Evolutionary conservation across 768 basidiomycete genomes (phyloP).

Genomic region (Mycena sanguinolenta): DNA sequence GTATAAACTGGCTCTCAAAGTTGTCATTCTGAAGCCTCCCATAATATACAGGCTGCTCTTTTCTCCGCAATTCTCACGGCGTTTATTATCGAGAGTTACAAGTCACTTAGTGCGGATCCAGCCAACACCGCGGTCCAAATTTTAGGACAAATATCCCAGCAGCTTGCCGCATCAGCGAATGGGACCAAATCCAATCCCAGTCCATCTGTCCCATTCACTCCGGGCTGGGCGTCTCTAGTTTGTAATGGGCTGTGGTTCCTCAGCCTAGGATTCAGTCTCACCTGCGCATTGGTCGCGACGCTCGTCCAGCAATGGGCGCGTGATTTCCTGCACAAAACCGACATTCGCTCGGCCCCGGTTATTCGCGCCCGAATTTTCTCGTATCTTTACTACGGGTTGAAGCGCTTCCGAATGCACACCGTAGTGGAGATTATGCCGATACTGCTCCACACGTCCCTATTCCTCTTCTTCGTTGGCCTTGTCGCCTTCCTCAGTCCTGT

Average conservation of each 20-base stretch:
- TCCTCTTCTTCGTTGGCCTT: background rate
- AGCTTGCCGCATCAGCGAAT: background rate
- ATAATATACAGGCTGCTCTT: conserved; percentile 10
- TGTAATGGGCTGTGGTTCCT: no score
- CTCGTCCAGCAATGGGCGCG: no score
- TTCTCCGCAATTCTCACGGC: conserved; percentile 20
- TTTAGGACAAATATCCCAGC: background rate
- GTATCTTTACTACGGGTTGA: no score
- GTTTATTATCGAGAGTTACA: conserved; percentile 19
- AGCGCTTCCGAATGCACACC: no score
- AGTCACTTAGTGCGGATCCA: conserved; percentile 1
- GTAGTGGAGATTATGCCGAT: background rate
- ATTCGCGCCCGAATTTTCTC: no score
- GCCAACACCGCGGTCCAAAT: background rate
- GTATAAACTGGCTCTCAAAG: no score
- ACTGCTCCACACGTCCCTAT: background rate
- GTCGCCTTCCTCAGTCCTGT: background rate
- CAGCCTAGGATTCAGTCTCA: no score
- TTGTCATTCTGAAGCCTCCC: no score
- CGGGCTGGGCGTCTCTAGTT: background rate
- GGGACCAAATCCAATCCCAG: background rate
- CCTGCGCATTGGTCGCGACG: no score
- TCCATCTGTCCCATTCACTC: background rate
- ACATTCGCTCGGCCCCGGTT: no score
- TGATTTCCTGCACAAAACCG: no score